phyloP scores from a whole-genome alignment of 768 basidiomycete species.

The Coprinellus micaceus region DNA sequence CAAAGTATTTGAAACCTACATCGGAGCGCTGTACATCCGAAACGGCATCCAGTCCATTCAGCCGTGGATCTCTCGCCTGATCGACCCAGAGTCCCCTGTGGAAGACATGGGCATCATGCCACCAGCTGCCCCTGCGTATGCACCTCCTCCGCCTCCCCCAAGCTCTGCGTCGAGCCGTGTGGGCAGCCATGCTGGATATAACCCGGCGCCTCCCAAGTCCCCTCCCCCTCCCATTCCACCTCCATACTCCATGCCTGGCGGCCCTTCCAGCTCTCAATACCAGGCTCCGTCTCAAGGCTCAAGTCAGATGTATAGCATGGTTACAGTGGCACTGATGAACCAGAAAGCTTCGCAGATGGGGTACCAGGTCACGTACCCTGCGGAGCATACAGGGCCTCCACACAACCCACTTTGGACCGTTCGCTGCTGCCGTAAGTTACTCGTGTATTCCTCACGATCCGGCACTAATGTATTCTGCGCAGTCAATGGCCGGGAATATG shows the following conservation, averaged over 20 bases:
- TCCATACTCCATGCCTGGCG: conserved; percentile 3
- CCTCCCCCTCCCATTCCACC: conserved; percentile 26
- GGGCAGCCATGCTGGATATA: no score
- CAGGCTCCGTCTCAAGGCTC: not conserved
- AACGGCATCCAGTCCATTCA: conserved; percentile 48
- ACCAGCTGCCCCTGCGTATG: not conserved
- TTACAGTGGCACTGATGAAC: conserved; percentile 47
- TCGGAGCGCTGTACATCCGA: conserved; percentile 64
- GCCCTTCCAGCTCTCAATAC: not conserved
- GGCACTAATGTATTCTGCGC: not conserved
- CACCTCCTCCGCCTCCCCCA: conserved; percentile 18
- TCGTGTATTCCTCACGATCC: not conserved
- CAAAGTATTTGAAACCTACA: conserved; percentile 54
- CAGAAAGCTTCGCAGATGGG: conserved; percentile 51
- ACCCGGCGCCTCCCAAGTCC: conserved; percentile 18
- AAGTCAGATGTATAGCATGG: conserved; percentile 21
- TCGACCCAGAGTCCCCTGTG: conserved; percentile 39
- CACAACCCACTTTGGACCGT: conserved; percentile 60
- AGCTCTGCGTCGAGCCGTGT: conserved; percentile 17
- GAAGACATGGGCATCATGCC: conserved; percentile 5
- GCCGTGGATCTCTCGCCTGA: conserved; percentile 55
- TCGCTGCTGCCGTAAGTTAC: conserved; percentile 44
- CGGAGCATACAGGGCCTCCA: conserved; percentile 44
- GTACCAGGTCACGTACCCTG: conserved; percentile 42
- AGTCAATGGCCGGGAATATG: conserved; percentile 53